A percentile compares a stretch with the other conserved stretches of the same genome.
Evolutionary conservation across 257 asterid species (phyloP).

Genomic region (Eucommia ulmoides): DNA sequence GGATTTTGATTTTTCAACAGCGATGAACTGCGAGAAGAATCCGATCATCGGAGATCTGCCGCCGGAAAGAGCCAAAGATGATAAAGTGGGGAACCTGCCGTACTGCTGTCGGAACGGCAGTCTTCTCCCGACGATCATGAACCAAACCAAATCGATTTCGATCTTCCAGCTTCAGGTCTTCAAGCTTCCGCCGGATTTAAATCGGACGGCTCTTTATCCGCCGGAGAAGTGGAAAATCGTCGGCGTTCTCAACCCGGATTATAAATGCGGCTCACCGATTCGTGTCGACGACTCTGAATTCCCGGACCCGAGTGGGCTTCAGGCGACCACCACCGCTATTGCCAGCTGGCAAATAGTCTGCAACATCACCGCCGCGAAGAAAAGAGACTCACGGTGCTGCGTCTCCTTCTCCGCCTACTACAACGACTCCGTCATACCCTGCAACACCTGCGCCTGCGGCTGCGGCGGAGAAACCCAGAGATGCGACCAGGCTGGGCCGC

Average conservation of each 20-base stretch:
- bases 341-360: slow-evolving; percentile 1
- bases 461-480: neutral
- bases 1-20: neutral
- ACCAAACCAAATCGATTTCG: neutral
- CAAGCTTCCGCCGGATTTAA: neutral
- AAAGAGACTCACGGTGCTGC: neutral
- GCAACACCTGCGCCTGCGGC: slow-evolving; percentile 2
- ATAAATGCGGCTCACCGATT: neutral
- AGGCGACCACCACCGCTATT: neutral
- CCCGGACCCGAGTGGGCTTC: slow-evolving; percentile 2
- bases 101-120: neutral
- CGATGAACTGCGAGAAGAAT: slow-evolving; percentile 1
- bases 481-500: neutral
- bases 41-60: neutral
- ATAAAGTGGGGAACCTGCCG: neutral
- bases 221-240: neutral
- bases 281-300: neutral
- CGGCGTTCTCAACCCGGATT: neutral
- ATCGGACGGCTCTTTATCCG: neutral
- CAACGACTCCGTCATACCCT: neutral
- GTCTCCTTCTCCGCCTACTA: neutral
- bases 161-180: neutral
- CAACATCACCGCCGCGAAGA: neutral
- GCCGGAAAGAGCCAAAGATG: neutral
- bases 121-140: neutral